Evolutionary conservation across 805 yeast genomes (phyloP), one percentile per base, ranked within the genome.

Genomic region (Kazachstania psychrophila): DNA sequence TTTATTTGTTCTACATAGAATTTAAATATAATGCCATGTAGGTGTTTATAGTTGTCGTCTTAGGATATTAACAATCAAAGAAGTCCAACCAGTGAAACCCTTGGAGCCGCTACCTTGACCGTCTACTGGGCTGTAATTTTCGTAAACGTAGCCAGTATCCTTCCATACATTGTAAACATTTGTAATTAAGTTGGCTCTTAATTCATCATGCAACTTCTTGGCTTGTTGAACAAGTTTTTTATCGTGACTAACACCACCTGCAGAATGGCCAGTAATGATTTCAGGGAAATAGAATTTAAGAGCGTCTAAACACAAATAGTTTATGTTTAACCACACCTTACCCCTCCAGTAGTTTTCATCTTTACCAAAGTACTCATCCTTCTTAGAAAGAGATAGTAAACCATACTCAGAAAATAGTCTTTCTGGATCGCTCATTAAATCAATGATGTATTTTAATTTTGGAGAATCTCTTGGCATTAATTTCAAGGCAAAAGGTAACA

Each of bases 341-440:
- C 96, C 92, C 44, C 95, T 73, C 98, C 98, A 92, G 63, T 92
- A 92, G 59, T 89, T 79, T 53, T 92, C 98, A 6, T 71, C 89
- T 0, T 78, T 73, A 38, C 81, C 81, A 61, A 80, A 92, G 40
- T 52, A 62, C 15, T 64, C 63, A 48, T 83, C 88, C 5, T 67
- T 48, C 49, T 75, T 76, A 1, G 95, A 82, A 25, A 92, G 63
- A 0, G 95, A 82, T 44, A 95, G 68, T 25, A 92, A 65, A 11
- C 98, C 98, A 47, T 55, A 86, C 1, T 70, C 70, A 6, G 85
- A 62, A 82, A 92, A 88, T 36, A 92, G 61, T 49, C 79, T 77
- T 10, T 75, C 73, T 1, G 87, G 82, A 50, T 88, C 82, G 5
- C 73, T 51, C 30, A 92, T 67, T 29, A 74, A 54, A 12, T 73